Evolutionary conservation across 1,284 basidiomycete genomes (phyloP).

Genomic region (Abortiporus biennis): DNA sequence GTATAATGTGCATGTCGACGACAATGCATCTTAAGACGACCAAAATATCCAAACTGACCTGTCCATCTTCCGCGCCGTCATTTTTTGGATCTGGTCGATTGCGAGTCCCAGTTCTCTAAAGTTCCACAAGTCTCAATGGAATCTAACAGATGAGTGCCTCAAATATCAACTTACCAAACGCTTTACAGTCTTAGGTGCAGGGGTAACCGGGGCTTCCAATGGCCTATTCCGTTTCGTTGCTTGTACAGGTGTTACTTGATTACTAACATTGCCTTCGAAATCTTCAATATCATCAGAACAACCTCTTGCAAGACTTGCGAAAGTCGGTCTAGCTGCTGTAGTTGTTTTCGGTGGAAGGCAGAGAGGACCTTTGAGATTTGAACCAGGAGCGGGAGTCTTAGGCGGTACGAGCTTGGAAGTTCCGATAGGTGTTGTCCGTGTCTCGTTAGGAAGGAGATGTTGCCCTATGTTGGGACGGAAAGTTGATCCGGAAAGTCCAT

Average conservation of each 20-base stretch:
- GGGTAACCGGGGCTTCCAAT: no score
- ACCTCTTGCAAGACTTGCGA: constrained; percentile 18
- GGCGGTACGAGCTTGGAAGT: no score
- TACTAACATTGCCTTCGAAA: constrained; percentile 18
- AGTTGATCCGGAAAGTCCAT: no score
- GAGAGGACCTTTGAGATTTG: no score
- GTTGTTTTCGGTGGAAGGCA: no score
- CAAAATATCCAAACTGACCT: background rate
- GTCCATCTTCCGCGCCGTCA: background rate
- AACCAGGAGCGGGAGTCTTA: no score
- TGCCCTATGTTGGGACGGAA: no score
- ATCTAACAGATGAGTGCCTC: background rate
- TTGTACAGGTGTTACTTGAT: background rate
- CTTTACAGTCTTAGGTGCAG: constrained; percentile 11
- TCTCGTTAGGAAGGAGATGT: no score
- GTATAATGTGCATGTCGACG: no score
- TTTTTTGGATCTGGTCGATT: constrained; percentile 11
- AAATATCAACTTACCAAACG: constrained; percentile 15
- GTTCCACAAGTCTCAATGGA: no score
- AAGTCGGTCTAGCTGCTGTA: constrained; percentile 14
- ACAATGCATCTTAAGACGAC: background rate
- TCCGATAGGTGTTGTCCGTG: no score
- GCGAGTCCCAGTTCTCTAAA: constrained; percentile 16
- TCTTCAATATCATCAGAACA: constrained; percentile 25
- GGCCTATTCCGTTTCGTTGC: background rate